Conservation (phyloP, 1,284 basidiomycete genomes). For the Melampsora abietis-canadensis region DNA sequence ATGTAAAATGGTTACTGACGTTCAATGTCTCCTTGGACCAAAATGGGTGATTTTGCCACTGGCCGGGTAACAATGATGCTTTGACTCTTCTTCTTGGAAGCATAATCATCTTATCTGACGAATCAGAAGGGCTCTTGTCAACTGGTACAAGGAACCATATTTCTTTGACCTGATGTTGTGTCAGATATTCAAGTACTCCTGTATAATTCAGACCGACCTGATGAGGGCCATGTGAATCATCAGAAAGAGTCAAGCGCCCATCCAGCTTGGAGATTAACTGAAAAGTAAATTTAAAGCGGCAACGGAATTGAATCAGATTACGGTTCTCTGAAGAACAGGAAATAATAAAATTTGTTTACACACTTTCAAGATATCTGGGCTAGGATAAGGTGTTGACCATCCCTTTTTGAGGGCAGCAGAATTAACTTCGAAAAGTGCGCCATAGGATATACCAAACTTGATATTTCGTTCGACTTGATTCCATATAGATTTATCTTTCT, state of each 20-base stretch:
- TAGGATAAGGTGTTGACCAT: slow-evolving; percentile 82
- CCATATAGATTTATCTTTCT: slow-evolving; percentile 59
- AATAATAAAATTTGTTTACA: slow-evolving; percentile 49
- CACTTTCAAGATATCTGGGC: slow-evolving; percentile 69
- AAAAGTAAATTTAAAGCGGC: not conserved
- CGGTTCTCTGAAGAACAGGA: not conserved
- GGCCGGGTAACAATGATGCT: slow-evolving; percentile 11
- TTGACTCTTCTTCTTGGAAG: slow-evolving; percentile 35
- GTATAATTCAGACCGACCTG: slow-evolving; percentile 84
- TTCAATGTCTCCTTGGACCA: slow-evolving; percentile 25
- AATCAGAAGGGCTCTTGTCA: not conserved
- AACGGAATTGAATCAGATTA: slow-evolving; percentile 25
- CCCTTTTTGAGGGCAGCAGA: slow-evolving; percentile 87
- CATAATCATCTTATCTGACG: not conserved
- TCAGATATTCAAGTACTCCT: slow-evolving; percentile 67
- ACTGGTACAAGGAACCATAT: slow-evolving; percentile 64
- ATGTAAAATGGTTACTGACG: too few species aligned
- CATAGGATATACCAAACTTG: slow-evolving; percentile 69
- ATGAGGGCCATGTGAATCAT: slow-evolving; percentile 89
- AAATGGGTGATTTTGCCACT: slow-evolving; percentile 40
- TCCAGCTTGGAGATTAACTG: slow-evolving; percentile 67
- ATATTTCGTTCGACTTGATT: slow-evolving; percentile 73
- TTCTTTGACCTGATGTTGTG: slow-evolving; percentile 61
- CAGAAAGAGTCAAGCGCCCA: slow-evolving; percentile 80
- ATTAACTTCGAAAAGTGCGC: slow-evolving; percentile 89